Evolutionary conservation across 352 stramenopile genomes (phyloP).

Genomic region (Pythium coloratum): DNA sequence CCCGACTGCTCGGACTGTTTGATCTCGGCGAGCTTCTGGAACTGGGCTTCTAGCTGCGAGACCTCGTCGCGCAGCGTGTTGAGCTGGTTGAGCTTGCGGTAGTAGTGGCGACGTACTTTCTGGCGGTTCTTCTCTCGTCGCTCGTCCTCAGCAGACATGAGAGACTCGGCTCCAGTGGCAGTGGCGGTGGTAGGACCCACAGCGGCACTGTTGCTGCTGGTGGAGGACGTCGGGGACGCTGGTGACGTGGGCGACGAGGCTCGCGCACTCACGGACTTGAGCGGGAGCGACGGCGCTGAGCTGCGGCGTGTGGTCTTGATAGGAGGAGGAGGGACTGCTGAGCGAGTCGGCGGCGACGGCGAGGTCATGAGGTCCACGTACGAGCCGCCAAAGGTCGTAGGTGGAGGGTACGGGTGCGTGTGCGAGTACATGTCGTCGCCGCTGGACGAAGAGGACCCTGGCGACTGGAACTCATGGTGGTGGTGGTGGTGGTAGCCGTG

Average conservation of each 20-base stretch:
- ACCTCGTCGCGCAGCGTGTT: constrained; percentile 24
- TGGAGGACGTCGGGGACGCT: constrained; percentile 3
- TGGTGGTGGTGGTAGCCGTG: background rate
- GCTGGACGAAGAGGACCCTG: background rate
- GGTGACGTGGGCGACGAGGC: background rate
- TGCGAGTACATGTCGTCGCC: background rate
- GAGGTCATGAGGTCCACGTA: background rate
- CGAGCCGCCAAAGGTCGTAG: background rate
- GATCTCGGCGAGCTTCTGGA: constrained; percentile 13
- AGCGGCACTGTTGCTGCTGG: background rate
- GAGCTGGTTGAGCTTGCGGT: constrained; percentile 31
- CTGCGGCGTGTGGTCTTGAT: background rate
- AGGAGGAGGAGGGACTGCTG: background rate
- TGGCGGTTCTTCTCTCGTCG: constrained; percentile 34
- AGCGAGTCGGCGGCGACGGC: background rate
- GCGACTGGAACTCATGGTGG: constrained; percentile 1
- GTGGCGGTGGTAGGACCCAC: background rate
- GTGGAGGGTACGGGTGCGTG: background rate
- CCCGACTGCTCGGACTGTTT: background rate
- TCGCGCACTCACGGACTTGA: background rate
- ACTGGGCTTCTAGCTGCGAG: constrained; percentile 24
- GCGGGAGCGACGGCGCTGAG: background rate
- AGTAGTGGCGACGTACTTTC: constrained; percentile 40
- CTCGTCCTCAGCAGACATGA: constrained; percentile 18
- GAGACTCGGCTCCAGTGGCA: background rate